These are phyloP conservation scores for Oehlia diaphana DNA, from an alignment of 192 early-diverging fungal genomes.

Conservation along the genomic window DNA sequence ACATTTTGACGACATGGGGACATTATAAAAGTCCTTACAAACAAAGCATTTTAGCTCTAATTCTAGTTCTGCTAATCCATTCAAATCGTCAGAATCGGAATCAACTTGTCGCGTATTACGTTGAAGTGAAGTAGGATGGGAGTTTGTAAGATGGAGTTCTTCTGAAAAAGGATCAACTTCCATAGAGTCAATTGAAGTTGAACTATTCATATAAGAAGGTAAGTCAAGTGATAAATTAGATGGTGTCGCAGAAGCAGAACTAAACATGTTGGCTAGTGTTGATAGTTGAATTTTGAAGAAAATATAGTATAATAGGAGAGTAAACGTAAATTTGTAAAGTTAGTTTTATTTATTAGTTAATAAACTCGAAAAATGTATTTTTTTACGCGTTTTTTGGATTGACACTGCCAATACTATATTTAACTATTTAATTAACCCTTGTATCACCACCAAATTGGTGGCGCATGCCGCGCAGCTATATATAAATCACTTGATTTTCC, in stretches of 20 bases:
- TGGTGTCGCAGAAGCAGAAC: background rate
- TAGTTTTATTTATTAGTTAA: too few species aligned
- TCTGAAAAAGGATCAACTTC: background rate
- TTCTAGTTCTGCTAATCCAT: background rate
- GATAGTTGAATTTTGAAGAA: too few species aligned
- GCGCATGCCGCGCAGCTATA: too few species aligned
- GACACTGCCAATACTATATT: too few species aligned
- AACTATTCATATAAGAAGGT: background rate
- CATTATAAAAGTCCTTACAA: conserved; percentile 15
- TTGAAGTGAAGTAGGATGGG: background rate
- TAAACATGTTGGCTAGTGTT: background rate
- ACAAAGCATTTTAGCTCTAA: background rate
- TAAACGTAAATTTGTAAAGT: too few species aligned
- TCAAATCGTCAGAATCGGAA: background rate
- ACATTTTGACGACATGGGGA: conserved; percentile 23
- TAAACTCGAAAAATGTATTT: too few species aligned
- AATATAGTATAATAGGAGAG: too few species aligned
- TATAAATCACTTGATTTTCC: too few species aligned
- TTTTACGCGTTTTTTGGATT: too few species aligned
- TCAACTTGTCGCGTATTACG: background rate
- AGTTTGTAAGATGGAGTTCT: background rate
- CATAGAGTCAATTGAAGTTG: background rate
- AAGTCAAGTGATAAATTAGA: background rate
- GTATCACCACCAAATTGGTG: too few species aligned
- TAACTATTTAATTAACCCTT: too few species aligned